phyloP scores from a whole-genome alignment of 345 rosid species.

The Eucalyptus grandis region DNA sequence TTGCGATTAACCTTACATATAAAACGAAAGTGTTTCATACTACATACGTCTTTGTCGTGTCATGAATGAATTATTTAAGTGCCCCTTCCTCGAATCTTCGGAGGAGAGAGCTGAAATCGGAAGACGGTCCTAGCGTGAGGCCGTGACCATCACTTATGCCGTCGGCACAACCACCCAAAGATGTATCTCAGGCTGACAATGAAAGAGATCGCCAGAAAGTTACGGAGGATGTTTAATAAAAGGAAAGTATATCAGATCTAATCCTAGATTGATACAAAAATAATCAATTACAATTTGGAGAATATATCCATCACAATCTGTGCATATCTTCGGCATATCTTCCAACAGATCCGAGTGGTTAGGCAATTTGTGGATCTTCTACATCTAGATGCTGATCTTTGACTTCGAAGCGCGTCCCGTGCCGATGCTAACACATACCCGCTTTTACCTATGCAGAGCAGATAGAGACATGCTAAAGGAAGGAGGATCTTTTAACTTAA shows the following conservation, averaged over 20 bases:
- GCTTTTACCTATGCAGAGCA: neutral
- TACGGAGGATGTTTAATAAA: neutral
- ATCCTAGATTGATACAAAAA: no score
- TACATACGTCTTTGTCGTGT: neutral
- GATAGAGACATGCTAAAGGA: neutral
- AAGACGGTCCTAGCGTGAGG: neutral
- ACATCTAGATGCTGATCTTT: neutral
- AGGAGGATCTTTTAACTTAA: neutral
- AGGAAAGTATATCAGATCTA: no score
- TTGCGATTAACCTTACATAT: neutral
- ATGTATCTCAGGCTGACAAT: neutral
- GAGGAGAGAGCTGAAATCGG: neutral
- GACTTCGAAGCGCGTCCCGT: neutral
- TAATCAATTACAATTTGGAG: no score
- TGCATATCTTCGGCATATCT: no score
- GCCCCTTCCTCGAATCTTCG: neutral
- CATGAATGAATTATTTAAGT: neutral
- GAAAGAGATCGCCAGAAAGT: neutral
- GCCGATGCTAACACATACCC: neutral
- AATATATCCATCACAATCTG: no score
- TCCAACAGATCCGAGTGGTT: neutral
- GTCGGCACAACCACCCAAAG: neutral
- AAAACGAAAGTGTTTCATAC: neutral
- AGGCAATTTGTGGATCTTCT: neutral
- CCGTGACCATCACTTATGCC: neutral